Percentiles rank a stretch among this genome's conserved stretches.
Evolutionary conservation across 306 rosid species (phyloP).

Genomic region (Cucumis sativus): DNA sequence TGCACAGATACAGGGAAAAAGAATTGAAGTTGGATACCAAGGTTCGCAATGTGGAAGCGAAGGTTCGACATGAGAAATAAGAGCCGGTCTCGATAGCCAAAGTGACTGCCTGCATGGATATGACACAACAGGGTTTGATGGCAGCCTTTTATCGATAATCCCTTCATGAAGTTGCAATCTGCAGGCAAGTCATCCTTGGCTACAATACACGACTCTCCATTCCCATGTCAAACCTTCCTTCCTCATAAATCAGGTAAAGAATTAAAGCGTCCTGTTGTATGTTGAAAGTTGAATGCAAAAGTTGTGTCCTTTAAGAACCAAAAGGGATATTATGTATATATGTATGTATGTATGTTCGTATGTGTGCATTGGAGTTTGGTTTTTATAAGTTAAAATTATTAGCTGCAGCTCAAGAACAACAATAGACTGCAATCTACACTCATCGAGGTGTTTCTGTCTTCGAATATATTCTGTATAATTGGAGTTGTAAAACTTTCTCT

Average conservation of each 20-base stretch:
- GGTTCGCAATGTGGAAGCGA: constrained; percentile 13
- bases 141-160: neutral
- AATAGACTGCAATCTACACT: neutral
- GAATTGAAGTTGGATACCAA: neutral
- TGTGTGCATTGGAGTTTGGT: neutral
- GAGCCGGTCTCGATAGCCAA: constrained; percentile 44
- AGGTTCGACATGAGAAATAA: constrained; percentile 34
- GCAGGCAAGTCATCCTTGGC: constrained; percentile 68
- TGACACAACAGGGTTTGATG: constrained; percentile 11
- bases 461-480: constrained; percentile 2
- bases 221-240: constrained; percentile 41
- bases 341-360: neutral
- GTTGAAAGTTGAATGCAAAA: neutral
- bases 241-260: neutral
- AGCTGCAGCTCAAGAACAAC: neutral
- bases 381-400: neutral
- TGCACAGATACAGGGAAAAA: neutral
- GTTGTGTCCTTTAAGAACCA: neutral
- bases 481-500: neutral
- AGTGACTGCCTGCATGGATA: constrained; percentile 34
- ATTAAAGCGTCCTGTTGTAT: neutral
- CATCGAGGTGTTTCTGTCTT: constrained; percentile 1
- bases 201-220: constrained; percentile 39
- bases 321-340: neutral
- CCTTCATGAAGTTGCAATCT: constrained; percentile 17